A percentile compares a stretch with the other conserved stretches of the same genome.
Evolutionary conservation across 352 stramenopile genomes (phyloP).

Genomic region (Pythium guiyangense): DNA sequence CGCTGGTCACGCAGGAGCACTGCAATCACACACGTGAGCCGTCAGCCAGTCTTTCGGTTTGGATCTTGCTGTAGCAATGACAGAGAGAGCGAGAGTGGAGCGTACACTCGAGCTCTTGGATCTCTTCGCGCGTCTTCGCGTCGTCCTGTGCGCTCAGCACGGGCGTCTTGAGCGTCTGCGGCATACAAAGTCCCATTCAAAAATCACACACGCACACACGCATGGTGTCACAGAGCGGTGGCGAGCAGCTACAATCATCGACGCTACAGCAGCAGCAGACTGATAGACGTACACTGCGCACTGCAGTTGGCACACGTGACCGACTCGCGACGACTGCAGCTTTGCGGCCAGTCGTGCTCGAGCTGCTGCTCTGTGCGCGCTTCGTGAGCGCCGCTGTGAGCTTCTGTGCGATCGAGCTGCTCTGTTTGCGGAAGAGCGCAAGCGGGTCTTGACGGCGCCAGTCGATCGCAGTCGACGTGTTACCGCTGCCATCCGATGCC

Average conservation of each 20-base stretch:
- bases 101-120: conserved; percentile 41
- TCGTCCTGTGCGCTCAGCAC: conserved; percentile 5
- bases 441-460: conserved; percentile 30
- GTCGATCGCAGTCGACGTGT: conserved; percentile 8
- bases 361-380: conserved; percentile 8
- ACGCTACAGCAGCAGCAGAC: neutral
- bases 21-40: conserved; percentile 6
- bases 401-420: conserved; percentile 25
- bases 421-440: conserved; percentile 25
- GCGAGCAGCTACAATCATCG: neutral
- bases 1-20: conserved; percentile 35
- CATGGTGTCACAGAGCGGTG: too few species aligned
- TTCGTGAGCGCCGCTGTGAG: conserved; percentile 31
- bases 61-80: too few species aligned
- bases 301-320: neutral
- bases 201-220: neutral
- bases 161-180: conserved; percentile 1
- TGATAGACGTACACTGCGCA: conserved; percentile 1
- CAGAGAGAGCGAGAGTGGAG: too few species aligned
- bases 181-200: neutral
- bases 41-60: too few species aligned
- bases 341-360: conserved; percentile 9
- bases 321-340: conserved; percentile 5
- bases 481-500: conserved; percentile 18
- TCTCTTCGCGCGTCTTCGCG: conserved; percentile 32